Base-by-base conservation (phyloP, 148 eudicot genomes). In the Pharnaceum exiguum region DNA sequence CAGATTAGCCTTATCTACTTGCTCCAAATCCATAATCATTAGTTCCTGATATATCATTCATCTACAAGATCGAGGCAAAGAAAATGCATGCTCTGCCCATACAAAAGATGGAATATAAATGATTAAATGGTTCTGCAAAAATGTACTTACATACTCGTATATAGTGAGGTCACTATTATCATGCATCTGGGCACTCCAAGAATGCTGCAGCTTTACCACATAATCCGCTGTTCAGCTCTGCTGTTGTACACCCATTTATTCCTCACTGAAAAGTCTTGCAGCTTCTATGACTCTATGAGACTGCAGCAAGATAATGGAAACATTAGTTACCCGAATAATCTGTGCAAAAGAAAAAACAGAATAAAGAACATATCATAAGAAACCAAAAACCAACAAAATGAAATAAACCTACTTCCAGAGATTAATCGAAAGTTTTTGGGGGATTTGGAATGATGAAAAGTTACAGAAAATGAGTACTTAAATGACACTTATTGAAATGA, bases 141-240 rank as follows among this genome's bases (percentile, higher is more conserved):
- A 32, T 53, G 5, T n/a, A n/a, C n/a, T n/a, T n/a, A n/a, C n/a
- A n/a, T n/a, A n/a, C n/a, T n/a, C n/a, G n/a, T 68, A 16, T 28
- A 33, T n/a, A 7, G 52, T 19, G 53, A 5, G 18, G 11, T 39
- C 46, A 40, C 46, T 46, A 59, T 49, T 5, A 44, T 37, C 17
- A 33, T 35, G 60, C 54, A 35, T 51, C 26, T 25, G 24, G 55
- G 66, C 56, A 24, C 46, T 54, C 17, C 18, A 9, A 26, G 47
- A 35, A 32, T 22, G 61, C 49, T 23, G 59, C 31, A 9, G 6
- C 26, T 32, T 45, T 57, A 39, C 32, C 31, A 23, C 2, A 46
- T 55, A 75, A 23, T 75, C 78, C 7, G 79, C 79, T 27, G 79
- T 75, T 75, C 79, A 75, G 32, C 79, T 75, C 60, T 70, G 75